Evolutionary conservation across 1,284 basidiomycete genomes (phyloP), one percentile per base, ranked within the genome.

Genomic region (Trichosporon coremiiforme): DNA sequence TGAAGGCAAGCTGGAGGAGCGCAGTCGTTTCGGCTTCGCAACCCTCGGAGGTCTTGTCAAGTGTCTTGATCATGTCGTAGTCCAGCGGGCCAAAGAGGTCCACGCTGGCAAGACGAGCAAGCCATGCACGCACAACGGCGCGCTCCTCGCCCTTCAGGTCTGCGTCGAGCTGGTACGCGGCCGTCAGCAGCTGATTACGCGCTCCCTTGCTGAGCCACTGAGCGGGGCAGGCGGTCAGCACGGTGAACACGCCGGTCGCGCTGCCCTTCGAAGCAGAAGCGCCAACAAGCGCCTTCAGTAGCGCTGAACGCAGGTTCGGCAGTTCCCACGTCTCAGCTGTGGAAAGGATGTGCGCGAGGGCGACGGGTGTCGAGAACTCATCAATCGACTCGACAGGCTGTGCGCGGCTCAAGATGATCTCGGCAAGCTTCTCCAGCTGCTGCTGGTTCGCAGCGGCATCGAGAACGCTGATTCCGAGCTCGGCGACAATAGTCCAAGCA

Each of bases 401-500:
- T 1, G 64, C 66, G 4, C 33, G 67, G n/a, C 57, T 35, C 9
- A 68, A 62, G 36, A 74, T 38, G 15, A 70, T 65, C 4, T 13
- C 17, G 0, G 65, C 66, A 7, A 73, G 65, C 15, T 35, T 38
- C 47, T 72, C 68, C n/a, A 75, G 69, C 70, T 72, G 71, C 4
- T 65, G 31, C 13, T 38, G 4, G 20, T 20, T 70, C 1, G 64
- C 71, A 2, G 64, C 12, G 7, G 31, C 47, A 5, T 77, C 74
- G 15, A 78, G 70, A 2, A 73, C 64, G 5, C 68, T n/a, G 13
- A 79, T 22, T 0, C 76, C 76, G 10, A 68, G 65, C 47, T 76
- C 70, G 3, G 75, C 75, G 1, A 74, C 29, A 5, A 73, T n/a
- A 2, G 73, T 70, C 76, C 76, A 79, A 7, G 72, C 63, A 17